Conservation (phyloP, 2,329 filamentous ascomycete genomes). For the Venturia aucupariae region DNA sequence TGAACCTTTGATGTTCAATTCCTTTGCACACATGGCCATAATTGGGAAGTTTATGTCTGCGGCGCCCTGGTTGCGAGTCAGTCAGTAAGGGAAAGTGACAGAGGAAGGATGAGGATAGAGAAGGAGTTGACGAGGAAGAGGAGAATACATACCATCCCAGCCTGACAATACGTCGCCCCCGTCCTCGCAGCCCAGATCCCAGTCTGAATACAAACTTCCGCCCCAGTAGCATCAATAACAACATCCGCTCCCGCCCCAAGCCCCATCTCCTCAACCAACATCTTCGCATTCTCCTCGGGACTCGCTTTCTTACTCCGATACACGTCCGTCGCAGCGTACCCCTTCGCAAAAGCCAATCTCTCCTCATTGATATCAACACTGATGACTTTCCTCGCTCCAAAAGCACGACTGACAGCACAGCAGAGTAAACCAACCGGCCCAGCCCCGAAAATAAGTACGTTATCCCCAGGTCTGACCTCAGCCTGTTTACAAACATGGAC, state of each 20-base stretch:
- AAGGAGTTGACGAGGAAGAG: not conserved
- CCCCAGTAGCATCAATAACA: conserved; percentile 40
- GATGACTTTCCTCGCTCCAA: conserved; percentile 78
- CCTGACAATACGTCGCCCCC: conserved; percentile 39
- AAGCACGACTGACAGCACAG: conserved; percentile 73
- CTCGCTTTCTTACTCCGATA: conserved; percentile 50
- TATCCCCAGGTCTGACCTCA: conserved; percentile 33
- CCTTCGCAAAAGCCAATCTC: conserved; percentile 68
- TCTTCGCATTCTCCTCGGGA: conserved; percentile 63
- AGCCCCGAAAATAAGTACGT: conserved; percentile 40
- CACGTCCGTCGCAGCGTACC: conserved; percentile 62
- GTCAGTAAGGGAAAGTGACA: not conserved
- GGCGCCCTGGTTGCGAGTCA: conserved; percentile 68
- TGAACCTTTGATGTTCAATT: conserved; percentile 75
- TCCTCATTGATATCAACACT: conserved; percentile 76
- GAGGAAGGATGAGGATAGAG: not conserved
- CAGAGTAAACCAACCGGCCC: conserved; percentile 70
- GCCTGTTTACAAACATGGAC: conserved; percentile 42
- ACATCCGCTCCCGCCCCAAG: conserved; percentile 45
- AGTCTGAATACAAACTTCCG: conserved; percentile 40
- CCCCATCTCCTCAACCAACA: conserved; percentile 53
- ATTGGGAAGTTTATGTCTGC: conserved; percentile 85
- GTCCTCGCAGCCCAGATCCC: conserved; percentile 39
- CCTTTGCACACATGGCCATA: conserved; percentile 80
- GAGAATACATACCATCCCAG: conserved; percentile 19